Conservation (phyloP, 768 basidiomycete species). For the Tricholoma sp. region DNA sequence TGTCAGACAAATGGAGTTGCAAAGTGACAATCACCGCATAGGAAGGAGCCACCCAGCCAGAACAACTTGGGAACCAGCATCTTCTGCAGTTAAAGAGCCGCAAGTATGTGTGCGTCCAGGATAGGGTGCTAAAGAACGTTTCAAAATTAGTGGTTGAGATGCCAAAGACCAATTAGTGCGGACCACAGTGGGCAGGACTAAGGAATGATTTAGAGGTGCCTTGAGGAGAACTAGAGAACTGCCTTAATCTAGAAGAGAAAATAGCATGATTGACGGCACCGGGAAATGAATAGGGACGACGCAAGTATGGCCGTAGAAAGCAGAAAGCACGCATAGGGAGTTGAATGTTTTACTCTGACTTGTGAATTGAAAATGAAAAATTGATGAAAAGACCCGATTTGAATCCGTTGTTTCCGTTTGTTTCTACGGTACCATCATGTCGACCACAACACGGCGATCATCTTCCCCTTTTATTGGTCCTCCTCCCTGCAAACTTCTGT, state of each 20-base stretch:
- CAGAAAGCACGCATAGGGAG: neutral
- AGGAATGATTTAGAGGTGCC: conserved; percentile 6
- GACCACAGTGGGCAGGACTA: conserved; percentile 31
- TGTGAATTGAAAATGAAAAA: neutral
- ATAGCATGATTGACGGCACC: neutral
- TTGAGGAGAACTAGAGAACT: neutral
- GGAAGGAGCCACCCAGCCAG: conserved; percentile 81
- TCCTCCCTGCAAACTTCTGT: conserved; percentile 15
- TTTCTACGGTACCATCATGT: conserved; percentile 15
- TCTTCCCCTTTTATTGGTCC: conserved; percentile 22
- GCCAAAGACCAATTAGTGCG: conserved; percentile 12
- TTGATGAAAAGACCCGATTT: neutral
- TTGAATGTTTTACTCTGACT: no score
- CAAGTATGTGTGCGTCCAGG: conserved; percentile 60
- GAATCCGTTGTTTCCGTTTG: conserved; percentile 2
- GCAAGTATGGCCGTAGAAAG: neutral
- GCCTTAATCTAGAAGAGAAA: neutral
- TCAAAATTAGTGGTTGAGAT: conserved; percentile 13
- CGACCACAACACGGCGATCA: conserved; percentile 35
- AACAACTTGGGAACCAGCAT: conserved; percentile 56
- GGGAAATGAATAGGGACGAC: neutral
- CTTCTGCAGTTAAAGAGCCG: conserved; percentile 45
- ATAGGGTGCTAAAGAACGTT: conserved; percentile 45
- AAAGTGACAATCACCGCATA: conserved; percentile 58
- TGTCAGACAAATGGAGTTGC: conserved; percentile 25